Conservation (phyloP, 2,329 filamentous ascomycete species). For the Alternaria consortialis region DNA sequence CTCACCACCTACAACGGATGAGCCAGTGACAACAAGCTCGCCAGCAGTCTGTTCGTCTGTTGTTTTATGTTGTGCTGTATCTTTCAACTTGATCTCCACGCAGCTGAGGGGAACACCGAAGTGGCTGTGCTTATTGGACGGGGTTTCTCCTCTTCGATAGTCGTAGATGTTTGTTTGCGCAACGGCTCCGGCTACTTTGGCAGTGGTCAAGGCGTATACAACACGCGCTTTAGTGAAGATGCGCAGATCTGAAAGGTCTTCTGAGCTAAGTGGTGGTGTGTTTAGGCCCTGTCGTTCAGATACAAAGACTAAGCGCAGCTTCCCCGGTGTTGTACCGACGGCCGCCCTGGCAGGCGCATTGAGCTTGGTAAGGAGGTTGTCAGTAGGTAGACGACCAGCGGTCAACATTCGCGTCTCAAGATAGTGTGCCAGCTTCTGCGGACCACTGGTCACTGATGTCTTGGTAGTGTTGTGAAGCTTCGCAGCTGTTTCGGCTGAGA, state of each 20-base stretch:
- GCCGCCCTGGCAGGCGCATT: constrained; percentile 67
- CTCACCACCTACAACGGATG: constrained; percentile 75
- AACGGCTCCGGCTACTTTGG: constrained; percentile 88
- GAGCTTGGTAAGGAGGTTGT: constrained; percentile 69
- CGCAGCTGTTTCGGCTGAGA: constrained; percentile 76
- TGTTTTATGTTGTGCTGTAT: constrained; percentile 68
- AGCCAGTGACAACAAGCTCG: constrained; percentile 76
- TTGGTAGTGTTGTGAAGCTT: constrained; percentile 71
- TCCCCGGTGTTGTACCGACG: constrained; percentile 71
- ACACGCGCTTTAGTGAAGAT: constrained; percentile 82
- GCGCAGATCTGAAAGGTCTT: constrained; percentile 79
- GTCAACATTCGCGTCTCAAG: constrained; percentile 75
- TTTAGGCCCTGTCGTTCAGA: constrained; percentile 74
- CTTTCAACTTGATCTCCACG: constrained; percentile 78
- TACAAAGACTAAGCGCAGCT: constrained; percentile 81
- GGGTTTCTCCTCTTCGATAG: constrained; percentile 68
- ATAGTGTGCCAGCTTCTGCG: constrained; percentile 75
- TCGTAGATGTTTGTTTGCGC: constrained; percentile 88
- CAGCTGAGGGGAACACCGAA: constrained; percentile 85
- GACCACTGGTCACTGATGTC: constrained; percentile 66
- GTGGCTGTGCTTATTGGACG: constrained; percentile 62
- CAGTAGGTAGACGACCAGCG: constrained; percentile 76
- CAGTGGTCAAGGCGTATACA: constrained; percentile 83
- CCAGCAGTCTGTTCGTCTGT: constrained; percentile 63
- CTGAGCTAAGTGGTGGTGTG: constrained; percentile 70